These are phyloP conservation scores for Cucurbita pepo DNA, from an alignment of 306 rosid species.

Conservation along the genomic window DNA sequence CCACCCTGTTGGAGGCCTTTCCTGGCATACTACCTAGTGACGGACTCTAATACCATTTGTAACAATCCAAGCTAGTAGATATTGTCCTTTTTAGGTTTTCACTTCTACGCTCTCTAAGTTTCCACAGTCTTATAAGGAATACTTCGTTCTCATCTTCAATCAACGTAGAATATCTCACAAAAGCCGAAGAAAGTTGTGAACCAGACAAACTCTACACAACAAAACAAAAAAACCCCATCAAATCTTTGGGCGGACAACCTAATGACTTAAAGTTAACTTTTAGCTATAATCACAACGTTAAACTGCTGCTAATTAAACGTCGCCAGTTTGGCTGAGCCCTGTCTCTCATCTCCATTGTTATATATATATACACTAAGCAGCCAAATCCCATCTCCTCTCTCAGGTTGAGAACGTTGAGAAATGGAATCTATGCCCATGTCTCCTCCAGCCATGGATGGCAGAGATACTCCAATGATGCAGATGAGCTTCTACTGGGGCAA, in stretches of 20 bases:
- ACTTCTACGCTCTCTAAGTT: too few relatives aligned
- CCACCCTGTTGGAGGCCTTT: too few relatives aligned
- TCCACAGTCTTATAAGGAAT: too few relatives aligned
- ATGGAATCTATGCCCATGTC: slow-evolving; percentile 14
- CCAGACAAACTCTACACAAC: neutral
- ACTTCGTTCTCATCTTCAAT: too few relatives aligned
- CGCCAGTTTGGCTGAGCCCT: neutral
- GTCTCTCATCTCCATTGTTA: neutral
- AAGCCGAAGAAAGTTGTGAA: neutral
- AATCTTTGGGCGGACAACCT: neutral
- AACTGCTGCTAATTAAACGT: neutral
- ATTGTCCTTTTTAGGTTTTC: too few relatives aligned
- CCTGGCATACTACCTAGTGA: too few relatives aligned
- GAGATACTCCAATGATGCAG: slow-evolving; percentile 3
- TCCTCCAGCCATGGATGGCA: slow-evolving; percentile 5
- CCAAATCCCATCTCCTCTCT: neutral
- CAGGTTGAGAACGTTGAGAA: neutral
- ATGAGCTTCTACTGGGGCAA: slow-evolving; percentile 67
- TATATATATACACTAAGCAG: neutral
- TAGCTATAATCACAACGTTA: neutral
- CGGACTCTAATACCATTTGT: too few relatives aligned
- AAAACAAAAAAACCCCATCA: neutral
- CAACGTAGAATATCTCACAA: too few relatives aligned
- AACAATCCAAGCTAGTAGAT: too few relatives aligned
- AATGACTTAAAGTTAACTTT: neutral